Conservation (phyloP, 1,139 yeast genomes). For the Saccharomyces hybrid region DNA sequence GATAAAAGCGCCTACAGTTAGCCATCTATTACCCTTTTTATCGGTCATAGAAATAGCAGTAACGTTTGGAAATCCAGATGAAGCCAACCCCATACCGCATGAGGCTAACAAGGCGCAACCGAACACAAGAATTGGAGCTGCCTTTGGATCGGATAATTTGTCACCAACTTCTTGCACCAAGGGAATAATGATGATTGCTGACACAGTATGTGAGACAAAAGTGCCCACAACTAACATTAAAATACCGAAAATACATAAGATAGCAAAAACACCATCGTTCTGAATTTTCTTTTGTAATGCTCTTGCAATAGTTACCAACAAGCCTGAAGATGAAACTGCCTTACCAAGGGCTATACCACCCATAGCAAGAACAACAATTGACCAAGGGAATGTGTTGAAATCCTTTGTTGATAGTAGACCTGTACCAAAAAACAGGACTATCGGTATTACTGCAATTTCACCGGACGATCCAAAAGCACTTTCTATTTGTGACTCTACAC, state of each 20-base stretch:
- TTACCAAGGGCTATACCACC: slow-evolving; percentile 72
- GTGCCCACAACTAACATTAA: slow-evolving; percentile 62
- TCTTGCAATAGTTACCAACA: slow-evolving; percentile 54
- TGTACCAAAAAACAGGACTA: slow-evolving; percentile 60
- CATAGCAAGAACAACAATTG: slow-evolving; percentile 67
- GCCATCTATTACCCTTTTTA: slow-evolving; percentile 58
- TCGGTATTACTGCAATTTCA: slow-evolving; percentile 57
- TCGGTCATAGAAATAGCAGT: slow-evolving; percentile 72
- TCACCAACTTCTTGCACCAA: slow-evolving; percentile 63
- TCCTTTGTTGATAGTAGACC: slow-evolving; percentile 59
- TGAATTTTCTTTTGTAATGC: slow-evolving; percentile 49
- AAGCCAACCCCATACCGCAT: slow-evolving; percentile 72
- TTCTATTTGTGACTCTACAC: slow-evolving; percentile 52
- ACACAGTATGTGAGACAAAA: slow-evolving; percentile 70
- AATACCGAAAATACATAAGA: slow-evolving; percentile 58
- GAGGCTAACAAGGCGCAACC: slow-evolving; percentile 61
- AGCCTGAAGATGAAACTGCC: slow-evolving; percentile 65
- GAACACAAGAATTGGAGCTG: slow-evolving; percentile 56
- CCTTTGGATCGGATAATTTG: slow-evolving; percentile 39
- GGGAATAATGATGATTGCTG: slow-evolving; percentile 66
- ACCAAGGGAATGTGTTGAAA: slow-evolving; percentile 69
- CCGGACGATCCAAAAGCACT: slow-evolving; percentile 64
- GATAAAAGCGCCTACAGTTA: slow-evolving; percentile 56
- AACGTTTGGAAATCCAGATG: slow-evolving; percentile 71
- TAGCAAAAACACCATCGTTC: slow-evolving; percentile 50